A percentile compares a stretch with the other conserved stretches of the same genome.
Evolutionary conservation across 345 rosid species (phyloP).

Genomic region (Populus simonii): DNA sequence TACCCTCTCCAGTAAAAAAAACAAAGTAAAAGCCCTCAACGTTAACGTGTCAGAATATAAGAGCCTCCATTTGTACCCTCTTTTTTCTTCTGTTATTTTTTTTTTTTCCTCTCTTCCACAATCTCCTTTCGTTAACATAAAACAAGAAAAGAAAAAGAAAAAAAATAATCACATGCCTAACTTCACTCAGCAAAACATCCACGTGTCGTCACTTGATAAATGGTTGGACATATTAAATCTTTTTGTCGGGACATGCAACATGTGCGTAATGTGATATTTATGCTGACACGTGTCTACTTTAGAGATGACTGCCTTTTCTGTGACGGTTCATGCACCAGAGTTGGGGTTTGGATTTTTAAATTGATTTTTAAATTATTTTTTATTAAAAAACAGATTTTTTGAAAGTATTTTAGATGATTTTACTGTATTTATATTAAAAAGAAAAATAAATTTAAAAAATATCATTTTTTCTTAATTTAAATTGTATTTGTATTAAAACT

Average conservation of each 20-base stretch:
- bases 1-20: not conserved
- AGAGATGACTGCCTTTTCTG: constrained; percentile 15
- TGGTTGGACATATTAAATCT: not conserved
- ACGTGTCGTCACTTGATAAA: constrained; percentile 29
- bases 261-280: too few relatives aligned
- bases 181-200: constrained; percentile 11
- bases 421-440: too few relatives aligned
- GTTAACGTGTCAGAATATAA: constrained; percentile 21
- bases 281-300: constrained; percentile 25
- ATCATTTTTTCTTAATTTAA: too few relatives aligned
- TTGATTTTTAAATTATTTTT: too few relatives aligned
- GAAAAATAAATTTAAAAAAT: too few relatives aligned
- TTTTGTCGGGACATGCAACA: not conserved
- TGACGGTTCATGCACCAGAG: constrained; percentile 47
- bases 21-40: too few relatives aligned
- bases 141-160: not conserved
- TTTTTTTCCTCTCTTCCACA: constrained; percentile 13
- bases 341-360: too few relatives aligned
- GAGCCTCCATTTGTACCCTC: not conserved
- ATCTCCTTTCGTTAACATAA: not conserved
- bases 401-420: too few relatives aligned
- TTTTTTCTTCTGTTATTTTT: not conserved
- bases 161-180: constrained; percentile 25
- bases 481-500: too few relatives aligned
- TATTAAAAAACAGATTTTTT: too few relatives aligned